A percentile compares a stretch with the other conserved stretches of the same genome.
These are phyloP conservation scores for Ambrosiella xylebori DNA, from an alignment of 2,329 filamentous ascomycete genomes.

Conservation along the genomic window DNA sequence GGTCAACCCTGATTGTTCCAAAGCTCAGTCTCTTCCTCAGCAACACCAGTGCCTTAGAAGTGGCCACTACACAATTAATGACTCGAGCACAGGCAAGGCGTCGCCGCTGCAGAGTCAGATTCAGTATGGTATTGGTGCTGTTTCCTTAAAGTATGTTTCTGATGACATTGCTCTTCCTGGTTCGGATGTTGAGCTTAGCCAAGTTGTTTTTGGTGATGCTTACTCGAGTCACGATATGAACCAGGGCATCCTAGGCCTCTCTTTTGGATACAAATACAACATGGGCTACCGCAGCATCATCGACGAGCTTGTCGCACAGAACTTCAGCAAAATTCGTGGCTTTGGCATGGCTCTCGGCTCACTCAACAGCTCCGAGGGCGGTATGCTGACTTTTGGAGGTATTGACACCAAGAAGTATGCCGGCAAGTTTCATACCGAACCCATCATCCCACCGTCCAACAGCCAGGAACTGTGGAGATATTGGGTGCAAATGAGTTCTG, in stretches of 20 bases:
- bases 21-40: slow-evolving; percentile 12
- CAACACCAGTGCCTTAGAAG: slow-evolving; percentile 11
- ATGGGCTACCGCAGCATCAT: slow-evolving; percentile 18
- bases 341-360: slow-evolving; percentile 21
- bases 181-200: slow-evolving; percentile 15
- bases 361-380: slow-evolving; percentile 17
- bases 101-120: slow-evolving; percentile 15
- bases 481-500: slow-evolving; percentile 25
- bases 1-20: slow-evolving; percentile 24
- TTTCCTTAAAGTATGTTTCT: slow-evolving; percentile 17
- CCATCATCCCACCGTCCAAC: slow-evolving; percentile 18
- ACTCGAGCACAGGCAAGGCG: slow-evolving; percentile 16
- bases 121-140: slow-evolving; percentile 19
- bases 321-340: slow-evolving; percentile 17
- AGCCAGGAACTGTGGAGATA: slow-evolving; percentile 20
- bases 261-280: slow-evolving; percentile 18
- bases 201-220: slow-evolving; percentile 20
- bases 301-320: slow-evolving; percentile 18
- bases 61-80: slow-evolving; percentile 13
- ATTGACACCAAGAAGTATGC: slow-evolving; percentile 29
- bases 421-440: slow-evolving; percentile 20
- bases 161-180: slow-evolving; percentile 19
- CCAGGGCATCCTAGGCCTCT: slow-evolving; percentile 20
- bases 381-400: slow-evolving; percentile 26
- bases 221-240: slow-evolving; percentile 17